These are phyloP conservation scores for Davidsoniella virescens DNA, from an alignment of 2,329 filamentous ascomycete species.

Conservation along the genomic window DNA sequence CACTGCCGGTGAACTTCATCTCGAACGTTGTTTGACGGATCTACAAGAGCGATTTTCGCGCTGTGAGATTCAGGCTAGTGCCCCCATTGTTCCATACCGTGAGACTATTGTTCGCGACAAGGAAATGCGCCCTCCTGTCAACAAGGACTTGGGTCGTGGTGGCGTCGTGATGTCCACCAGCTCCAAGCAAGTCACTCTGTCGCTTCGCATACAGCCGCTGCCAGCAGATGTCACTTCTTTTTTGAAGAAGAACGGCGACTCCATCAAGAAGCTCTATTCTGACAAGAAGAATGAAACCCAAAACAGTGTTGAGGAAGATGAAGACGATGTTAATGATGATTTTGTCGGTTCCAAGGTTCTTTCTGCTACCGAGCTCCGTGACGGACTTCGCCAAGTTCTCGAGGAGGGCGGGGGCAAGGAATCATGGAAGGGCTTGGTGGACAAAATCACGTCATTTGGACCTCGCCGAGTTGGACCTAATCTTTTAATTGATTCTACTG, in stretches of 20 bases:
- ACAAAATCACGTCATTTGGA: slow-evolving; percentile 80
- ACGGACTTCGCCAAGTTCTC: slow-evolving; percentile 52
- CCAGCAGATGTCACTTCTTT: slow-evolving; percentile 70
- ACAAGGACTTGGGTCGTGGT: slow-evolving; percentile 74
- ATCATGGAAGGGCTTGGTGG: slow-evolving; percentile 57
- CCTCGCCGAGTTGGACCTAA: slow-evolving; percentile 77
- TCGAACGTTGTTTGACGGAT: slow-evolving; percentile 88
- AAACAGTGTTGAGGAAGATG: slow-evolving; percentile 19
- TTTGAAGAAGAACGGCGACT: slow-evolving; percentile 59
- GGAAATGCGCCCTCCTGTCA: slow-evolving; percentile 81
- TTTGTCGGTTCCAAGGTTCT: slow-evolving; percentile 45
- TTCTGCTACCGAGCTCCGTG: slow-evolving; percentile 60
- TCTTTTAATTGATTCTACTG: slow-evolving; percentile 67
- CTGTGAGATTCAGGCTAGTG: slow-evolving; percentile 87
- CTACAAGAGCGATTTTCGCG: slow-evolving; percentile 80
- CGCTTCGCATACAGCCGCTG: slow-evolving; percentile 62
- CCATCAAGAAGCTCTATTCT: slow-evolving; percentile 64
- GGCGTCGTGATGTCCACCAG: slow-evolving; percentile 58
- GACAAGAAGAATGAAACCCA: slow-evolving; percentile 37
- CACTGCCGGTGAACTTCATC: slow-evolving; percentile 84
- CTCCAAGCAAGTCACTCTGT: slow-evolving; percentile 72
- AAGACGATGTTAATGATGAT: slow-evolving; percentile 35
- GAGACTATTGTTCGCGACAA: slow-evolving; percentile 77
- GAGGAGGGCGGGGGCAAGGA: slow-evolving; percentile 59
- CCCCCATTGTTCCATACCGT: slow-evolving; percentile 86